Evolutionary conservation across 179 eudicot species (phyloP), one percentile per base, ranked within the genome.

Genomic region (Spinacia oleracea): DNA sequence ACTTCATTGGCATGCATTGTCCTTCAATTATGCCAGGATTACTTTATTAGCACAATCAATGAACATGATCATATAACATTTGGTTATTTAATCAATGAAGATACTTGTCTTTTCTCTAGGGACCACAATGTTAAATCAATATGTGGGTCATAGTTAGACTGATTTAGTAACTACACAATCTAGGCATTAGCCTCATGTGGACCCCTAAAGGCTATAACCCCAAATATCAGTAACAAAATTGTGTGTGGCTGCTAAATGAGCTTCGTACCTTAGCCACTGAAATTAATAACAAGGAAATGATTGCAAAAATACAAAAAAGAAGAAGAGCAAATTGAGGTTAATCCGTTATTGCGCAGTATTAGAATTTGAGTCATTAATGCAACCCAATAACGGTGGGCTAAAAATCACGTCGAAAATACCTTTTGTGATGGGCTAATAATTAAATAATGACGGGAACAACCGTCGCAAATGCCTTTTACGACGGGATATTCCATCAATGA

Each of bases 271-370:
- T 60, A 27, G 55, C 18, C 70, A 60, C 29, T 62, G 14, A 63
- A 77, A 31, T 65, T 51, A 78, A 23, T 56, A 23, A 45, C 34
- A 70, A 14, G 6, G 18, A 9, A 15, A 82, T 82, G 58, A 79
- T 82, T 79, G 82, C 77, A 75, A 78, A 70, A 69, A 56, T 64
- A 65, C 84, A 81, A 77, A 58, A 38, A 2, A 43, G n/a, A n/a
- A n/a, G n/a, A n/a, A 27, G 16, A 55, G 10, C 16, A 23, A 53
- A 35, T 7, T 18, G 42, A 76, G 79, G 23, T 58, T n/a, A 29
- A 25, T 59, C 16, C 56, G 43, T 58, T 21, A 78, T 78, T n/a
- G n/a, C n/a, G n/a, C n/a, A n/a, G n/a, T n/a, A n/a, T n/a, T n/a
- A n/a, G n/a, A n/a, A n/a, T n/a, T n/a, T n/a, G n/a, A n/a, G n/a